Evolutionary conservation across 139 green algal genomes (phyloP), one percentile per base, ranked within the genome.

Genomic region (Tetraselmis chui): DNA sequence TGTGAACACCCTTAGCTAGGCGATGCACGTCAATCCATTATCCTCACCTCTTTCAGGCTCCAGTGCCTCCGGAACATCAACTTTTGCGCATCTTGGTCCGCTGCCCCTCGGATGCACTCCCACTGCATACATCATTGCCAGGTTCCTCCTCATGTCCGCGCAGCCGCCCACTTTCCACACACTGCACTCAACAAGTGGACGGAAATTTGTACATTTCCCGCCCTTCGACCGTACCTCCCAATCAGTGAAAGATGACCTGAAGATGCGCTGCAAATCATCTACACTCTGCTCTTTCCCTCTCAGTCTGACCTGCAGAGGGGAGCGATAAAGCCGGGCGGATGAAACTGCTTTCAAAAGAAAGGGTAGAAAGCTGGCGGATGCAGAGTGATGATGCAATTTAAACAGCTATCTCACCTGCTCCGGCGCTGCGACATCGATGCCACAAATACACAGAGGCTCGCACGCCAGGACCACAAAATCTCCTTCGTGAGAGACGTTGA

Each of bases 401-500:
- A 24, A 82, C 45, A 85, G 23, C 0, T 85, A 81, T 29, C 86
- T 84, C 25, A 88, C 22, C 74, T 91, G 84, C 30, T 89, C 85
- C 23, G 94, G 94, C 5, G 92, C 91, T 30, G 91, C 89, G 23
- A 97, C 91, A 84, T 97, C 94, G 23, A 95, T 90, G 23, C 94
- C 94, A 81, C 87, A 90, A 0, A 97, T 32, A 79, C 87, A 93
- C 2, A 92, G 11, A 26, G 88, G 85, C 78, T 97, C 94, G 1
- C 83, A 85, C 0, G 90, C 93, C 27, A 97, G 84, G 23, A 93
- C 89, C 1, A 97, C 93, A 80, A 90, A 97, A 78, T 95, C 84
- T 0, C 93, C 93, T 85, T 97, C 93, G 83, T 97, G 94, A 0
- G 89, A 93, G 2, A 95, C 92, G 78, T 96, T 97, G 85, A 93